Percentiles rank a stretch among this genome's conserved stretches.
phyloP scores from a whole-genome alignment of 768 basidiomycete genomes.

The Sutorius australiensis region DNA sequence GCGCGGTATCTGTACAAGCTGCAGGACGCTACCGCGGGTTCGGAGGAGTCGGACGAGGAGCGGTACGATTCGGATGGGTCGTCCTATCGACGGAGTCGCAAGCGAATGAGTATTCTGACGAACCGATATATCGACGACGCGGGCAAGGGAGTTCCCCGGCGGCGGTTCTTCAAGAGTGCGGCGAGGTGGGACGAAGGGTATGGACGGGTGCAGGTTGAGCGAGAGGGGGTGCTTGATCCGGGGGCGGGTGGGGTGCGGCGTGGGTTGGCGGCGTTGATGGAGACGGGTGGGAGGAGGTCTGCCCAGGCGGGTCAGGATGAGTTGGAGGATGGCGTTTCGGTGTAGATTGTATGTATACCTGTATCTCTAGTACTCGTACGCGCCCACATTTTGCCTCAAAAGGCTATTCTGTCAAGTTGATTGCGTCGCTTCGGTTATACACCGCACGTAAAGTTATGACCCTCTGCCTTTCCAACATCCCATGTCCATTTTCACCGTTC shows the following conservation, averaged over 20 bases:
- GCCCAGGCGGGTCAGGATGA: slow-evolving; percentile 20
- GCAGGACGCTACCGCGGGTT: slow-evolving; percentile 46
- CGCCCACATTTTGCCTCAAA: neutral
- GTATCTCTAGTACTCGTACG: neutral
- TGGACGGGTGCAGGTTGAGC: slow-evolving; percentile 22
- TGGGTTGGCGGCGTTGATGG: slow-evolving; percentile 25
- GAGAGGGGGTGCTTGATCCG: slow-evolving; percentile 20
- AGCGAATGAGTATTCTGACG: slow-evolving; percentile 68
- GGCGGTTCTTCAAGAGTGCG: slow-evolving; percentile 58
- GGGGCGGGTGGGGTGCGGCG: slow-evolving; percentile 12
- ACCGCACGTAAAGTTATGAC: no score
- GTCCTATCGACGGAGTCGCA: slow-evolving; percentile 36
- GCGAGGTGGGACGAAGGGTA: slow-evolving; percentile 35
- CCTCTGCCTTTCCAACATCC: no score
- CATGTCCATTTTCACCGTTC: neutral
- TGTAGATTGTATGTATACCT: slow-evolving; percentile 8
- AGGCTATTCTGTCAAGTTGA: slow-evolving; percentile 3
- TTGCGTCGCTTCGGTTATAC: neutral
- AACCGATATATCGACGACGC: slow-evolving; percentile 51
- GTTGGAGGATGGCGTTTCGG: slow-evolving; percentile 30
- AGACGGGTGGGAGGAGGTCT: slow-evolving; percentile 17
- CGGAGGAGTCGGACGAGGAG: slow-evolving; percentile 48
- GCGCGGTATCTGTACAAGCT: slow-evolving; percentile 60
- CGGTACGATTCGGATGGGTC: slow-evolving; percentile 50
- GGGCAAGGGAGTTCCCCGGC: slow-evolving; percentile 31